Conservation (phyloP, 1,284 basidiomycete genomes). For the Leccinum insigne region DNA sequence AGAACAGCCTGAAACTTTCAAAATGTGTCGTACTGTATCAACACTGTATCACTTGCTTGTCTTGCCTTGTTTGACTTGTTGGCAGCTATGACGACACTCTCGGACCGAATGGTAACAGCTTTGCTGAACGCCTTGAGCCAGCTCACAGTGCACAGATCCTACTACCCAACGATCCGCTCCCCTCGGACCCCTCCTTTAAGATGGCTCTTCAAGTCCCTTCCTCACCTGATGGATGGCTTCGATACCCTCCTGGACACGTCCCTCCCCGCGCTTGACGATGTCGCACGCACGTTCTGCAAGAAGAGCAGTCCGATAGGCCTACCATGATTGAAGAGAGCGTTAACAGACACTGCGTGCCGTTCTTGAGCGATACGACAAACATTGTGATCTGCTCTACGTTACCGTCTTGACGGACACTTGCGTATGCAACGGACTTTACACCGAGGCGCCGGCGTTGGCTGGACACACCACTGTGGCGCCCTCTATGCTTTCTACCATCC, state of each 20-base stretch:
- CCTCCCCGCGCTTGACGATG: conserved; percentile 70
- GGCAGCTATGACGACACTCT: conserved; percentile 70
- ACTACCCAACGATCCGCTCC: conserved; percentile 78
- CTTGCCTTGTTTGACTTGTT: conserved; percentile 66
- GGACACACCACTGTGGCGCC: conserved; percentile 33
- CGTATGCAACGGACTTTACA: conserved; percentile 49
- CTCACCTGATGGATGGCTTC: conserved; percentile 70
- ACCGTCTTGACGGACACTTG: too few relatives aligned
- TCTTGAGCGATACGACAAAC: too few relatives aligned
- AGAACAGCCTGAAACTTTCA: conserved; percentile 20
- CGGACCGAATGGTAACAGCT: conserved; percentile 78
- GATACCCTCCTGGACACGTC: conserved; percentile 53
- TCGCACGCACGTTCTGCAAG: conserved; percentile 63
- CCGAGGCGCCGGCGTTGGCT: conserved; percentile 73
- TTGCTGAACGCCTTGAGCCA: conserved; percentile 73
- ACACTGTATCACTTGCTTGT: conserved; percentile 46
- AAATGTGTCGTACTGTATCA: conserved; percentile 42
- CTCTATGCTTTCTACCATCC: conserved; percentile 26
- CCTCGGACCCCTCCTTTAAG: conserved; percentile 52
- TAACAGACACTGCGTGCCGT: conserved; percentile 23
- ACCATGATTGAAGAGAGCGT: conserved; percentile 63
- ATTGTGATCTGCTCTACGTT: too few relatives aligned
- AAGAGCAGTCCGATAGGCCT: conserved; percentile 42
- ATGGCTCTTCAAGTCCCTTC: conserved; percentile 67
- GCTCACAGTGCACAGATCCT: conserved; percentile 48